Conservation (phyloP, 2,329 filamentous ascomycete genomes). For the Achaetomium macrosporum region DNA sequence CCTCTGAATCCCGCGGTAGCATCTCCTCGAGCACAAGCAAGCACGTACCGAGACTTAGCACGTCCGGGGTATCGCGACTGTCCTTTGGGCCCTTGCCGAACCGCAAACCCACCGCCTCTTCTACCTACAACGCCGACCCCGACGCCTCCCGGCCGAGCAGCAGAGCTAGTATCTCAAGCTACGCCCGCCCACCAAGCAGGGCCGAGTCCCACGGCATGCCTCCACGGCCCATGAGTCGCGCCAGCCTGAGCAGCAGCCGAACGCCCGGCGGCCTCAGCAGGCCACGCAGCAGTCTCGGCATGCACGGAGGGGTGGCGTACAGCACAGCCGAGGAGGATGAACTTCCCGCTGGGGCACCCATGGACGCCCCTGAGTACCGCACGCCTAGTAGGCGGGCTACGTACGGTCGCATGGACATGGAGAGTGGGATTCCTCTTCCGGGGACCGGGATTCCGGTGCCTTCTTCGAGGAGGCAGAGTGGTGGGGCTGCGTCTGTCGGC, state of each 20-base stretch:
- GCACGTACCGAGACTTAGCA: constrained; percentile 55
- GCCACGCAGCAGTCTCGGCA: constrained; percentile 65
- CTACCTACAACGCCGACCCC: constrained; percentile 26
- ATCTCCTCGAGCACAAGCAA: constrained; percentile 37
- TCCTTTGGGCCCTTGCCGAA: constrained; percentile 59
- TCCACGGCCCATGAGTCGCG: constrained; percentile 58
- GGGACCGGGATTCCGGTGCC: constrained; percentile 31
- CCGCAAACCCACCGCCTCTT: constrained; percentile 39
- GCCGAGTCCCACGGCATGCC: constrained; percentile 42
- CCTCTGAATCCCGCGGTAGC: constrained; percentile 29
- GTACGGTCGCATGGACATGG: constrained; percentile 44
- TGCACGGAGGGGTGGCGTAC: constrained; percentile 47
- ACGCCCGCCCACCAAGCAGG: constrained; percentile 49
- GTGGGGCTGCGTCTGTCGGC: constrained; percentile 19
- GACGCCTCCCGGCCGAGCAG: constrained; percentile 65
- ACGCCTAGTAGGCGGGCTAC: constrained; percentile 53
- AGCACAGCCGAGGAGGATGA: constrained; percentile 48
- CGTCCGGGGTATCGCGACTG: constrained; percentile 56
- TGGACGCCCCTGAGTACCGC: constrained; percentile 24
- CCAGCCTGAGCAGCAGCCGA: constrained; percentile 52
- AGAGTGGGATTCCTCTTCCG: constrained; percentile 45
- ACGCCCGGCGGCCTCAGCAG: constrained; percentile 62
- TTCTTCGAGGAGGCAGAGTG: constrained; percentile 27
- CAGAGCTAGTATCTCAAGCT: constrained; percentile 57
- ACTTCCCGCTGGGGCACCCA: constrained; percentile 31